These are phyloP conservation scores for Blastobotrys illinoisensis DNA, from an alignment of 1,139 yeast genomes.

Conservation along the genomic window DNA sequence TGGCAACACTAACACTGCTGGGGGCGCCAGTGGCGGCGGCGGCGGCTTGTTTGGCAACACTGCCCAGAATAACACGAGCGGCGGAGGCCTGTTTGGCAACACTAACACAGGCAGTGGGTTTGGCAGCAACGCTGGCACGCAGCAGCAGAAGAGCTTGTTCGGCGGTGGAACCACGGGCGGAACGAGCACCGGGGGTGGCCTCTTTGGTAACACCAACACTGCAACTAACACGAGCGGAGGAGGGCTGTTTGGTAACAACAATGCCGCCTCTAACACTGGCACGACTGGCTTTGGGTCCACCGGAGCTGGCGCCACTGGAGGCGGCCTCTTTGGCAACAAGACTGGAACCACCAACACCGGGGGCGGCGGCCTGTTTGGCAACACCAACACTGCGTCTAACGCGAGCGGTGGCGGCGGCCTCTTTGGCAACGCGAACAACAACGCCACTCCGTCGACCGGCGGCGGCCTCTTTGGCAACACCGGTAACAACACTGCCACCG, in stretches of 20 bases:
- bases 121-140: constrained; percentile 5
- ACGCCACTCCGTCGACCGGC: constrained; percentile 16
- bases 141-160: constrained; percentile 10
- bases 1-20: constrained; percentile 5
- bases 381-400: constrained; percentile 26
- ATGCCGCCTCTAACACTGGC: constrained; percentile 18
- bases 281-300: neutral
- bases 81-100: constrained; percentile 11
- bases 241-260: constrained; percentile 30
- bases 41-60: constrained; percentile 17
- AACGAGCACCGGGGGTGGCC: constrained; percentile 24
- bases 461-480: constrained; percentile 33
- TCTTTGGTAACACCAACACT: constrained; percentile 17
- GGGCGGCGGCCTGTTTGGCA: constrained; percentile 14
- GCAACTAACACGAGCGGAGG: constrained; percentile 20
- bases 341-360: constrained; percentile 4
- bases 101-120: constrained; percentile 6
- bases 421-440: constrained; percentile 31
- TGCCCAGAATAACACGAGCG: constrained; percentile 21
- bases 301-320: constrained; percentile 17
- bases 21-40: constrained; percentile 4
- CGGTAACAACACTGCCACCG: constrained; percentile 25
- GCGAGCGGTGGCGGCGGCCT: constrained; percentile 27
- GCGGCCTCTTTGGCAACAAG: constrained; percentile 31
- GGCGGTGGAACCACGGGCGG: constrained; percentile 13